Evolutionary conservation across 1,284 basidiomycete species (phyloP), one percentile per base, ranked within the genome.

Genomic region (Trichosporon sp.): DNA sequence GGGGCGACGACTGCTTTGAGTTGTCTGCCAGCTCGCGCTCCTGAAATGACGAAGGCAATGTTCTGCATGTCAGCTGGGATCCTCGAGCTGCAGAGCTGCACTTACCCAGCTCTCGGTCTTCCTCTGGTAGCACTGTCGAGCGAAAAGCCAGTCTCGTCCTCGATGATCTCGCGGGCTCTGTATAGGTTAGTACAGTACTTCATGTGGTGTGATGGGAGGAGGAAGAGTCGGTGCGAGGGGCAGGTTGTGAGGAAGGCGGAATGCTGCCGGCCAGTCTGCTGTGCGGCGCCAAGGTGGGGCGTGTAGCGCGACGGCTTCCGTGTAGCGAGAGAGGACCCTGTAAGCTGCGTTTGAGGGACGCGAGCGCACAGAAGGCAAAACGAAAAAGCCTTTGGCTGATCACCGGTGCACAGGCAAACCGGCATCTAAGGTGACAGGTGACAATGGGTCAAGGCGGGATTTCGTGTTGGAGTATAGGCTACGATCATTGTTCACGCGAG

Each of bases 131-230:
- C 63, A 71, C 81, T 60, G 82, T 88, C 88, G 69, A 77, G 72
- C 27, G 72, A 56, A 56, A 72, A 60, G 56, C 70, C 82, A 69
- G 85, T 83, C 75, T 88, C 87, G 80, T 89, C 89, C 44, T 87
- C 88, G 75, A 88, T 87, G 59, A 91, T 83, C 81, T 92, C 91
- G 74, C 90, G 84, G 62, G 91, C 89, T 74, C 91, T 92, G 75
- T 29, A 21, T 21, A 31, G 13, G 44, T 25, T n/a, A 34, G 29
- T 9, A 14, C 32, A 31, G 23, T 25, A 13, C 59, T 16, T 46
- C 36, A 44, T 34, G 36, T 29, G 27, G 19, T 33, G 34, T 37
- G 19, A 49, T n/a, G 25, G 34, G 27, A 21, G 61, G 40, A 19
- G 32, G 32, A 25, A 57, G 19, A 31, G 21, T 21, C 23, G 56